Conservation (phyloP, 352 stramenopile species). For the Phytophthora europaea region DNA sequence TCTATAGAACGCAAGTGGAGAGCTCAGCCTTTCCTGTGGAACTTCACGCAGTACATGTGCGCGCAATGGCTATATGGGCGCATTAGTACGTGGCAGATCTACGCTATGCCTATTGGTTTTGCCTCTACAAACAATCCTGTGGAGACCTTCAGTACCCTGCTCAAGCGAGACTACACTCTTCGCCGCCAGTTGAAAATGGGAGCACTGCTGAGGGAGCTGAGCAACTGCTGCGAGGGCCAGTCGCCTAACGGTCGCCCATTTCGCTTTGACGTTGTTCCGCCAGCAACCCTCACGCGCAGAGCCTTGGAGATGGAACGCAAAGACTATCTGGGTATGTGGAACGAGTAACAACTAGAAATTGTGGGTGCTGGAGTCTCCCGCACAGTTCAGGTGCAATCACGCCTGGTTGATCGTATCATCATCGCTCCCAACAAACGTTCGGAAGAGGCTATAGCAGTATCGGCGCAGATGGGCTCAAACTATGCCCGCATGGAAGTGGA, state of each 20-base stretch:
- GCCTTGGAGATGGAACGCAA: conserved; percentile 1
- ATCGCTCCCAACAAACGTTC: conserved; percentile 3
- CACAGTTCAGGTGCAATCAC: neutral
- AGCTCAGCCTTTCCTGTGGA: neutral
- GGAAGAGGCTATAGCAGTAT: conserved; percentile 2
- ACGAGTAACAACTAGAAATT: neutral
- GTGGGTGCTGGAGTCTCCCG: neutral
- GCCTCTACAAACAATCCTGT: neutral
- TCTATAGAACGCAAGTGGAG: neutral
- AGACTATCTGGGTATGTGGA: neutral
- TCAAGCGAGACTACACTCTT: neutral
- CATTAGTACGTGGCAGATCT: too few relatives aligned
- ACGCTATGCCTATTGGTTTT: neutral
- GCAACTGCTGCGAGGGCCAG: conserved; percentile 4
- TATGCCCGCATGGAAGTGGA: conserved; percentile 4
- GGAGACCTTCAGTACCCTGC: neutral
- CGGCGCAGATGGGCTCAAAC: conserved; percentile 6
- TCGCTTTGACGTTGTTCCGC: neutral
- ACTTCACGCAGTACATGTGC: conserved; percentile 10
- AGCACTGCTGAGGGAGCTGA: neutral
- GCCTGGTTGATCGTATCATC: neutral
- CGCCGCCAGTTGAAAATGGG: neutral
- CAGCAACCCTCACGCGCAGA: neutral
- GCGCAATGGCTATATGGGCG: conserved; percentile 22
- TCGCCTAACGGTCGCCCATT: neutral